Base-by-base conservation (phyloP, 2,329 filamentous ascomycete species). In the Botrytis sinoallii region DNA sequence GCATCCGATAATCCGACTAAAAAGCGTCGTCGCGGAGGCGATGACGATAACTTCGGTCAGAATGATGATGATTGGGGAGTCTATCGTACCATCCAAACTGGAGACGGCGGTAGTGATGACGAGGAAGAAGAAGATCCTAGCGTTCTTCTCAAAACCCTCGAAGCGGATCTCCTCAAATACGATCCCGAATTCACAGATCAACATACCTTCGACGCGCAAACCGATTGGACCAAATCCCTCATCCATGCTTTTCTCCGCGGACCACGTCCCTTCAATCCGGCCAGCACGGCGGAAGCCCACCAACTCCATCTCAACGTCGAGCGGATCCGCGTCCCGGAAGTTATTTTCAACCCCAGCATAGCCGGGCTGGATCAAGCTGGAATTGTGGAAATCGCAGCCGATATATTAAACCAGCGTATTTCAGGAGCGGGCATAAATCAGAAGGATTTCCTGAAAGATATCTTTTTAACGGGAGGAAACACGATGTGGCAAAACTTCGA, bases 51-150 rank as follows among this genome's bases (percentile, higher is more conserved):
- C 75, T 99, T 99, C 81, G 96, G 96, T 73, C 95, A 95, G 68
- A 95, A 99, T 82, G 96, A 99, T 80, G 95, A 97, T 73, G 96
- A 99, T 82, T 99, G 96, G 96, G 94, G 94, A 74, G 94, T 99
- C 22, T 99, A 99, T 83, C 91, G 96, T 71, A 93, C 93, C 59
- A 97, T 98, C 73, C 93, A 94, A 2, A 94, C 93, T 0, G 94
- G 94, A 69, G 92, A 92, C 12, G 88, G 89, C 25, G 93, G 92
- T 25, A 95, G 98, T 35, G 95, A 98, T 77, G 93, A 95, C 79
- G 94, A 97, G 69, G 95, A 97, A 81, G 95, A 98, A 81, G 93
- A 95, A 82, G 95, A 98, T 79, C 88, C 97, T 0, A 88, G 89
- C 73, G 89, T 87, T 8, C 88, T 87, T 73, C 88, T 99, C 64